Evolutionary conservation across 805 yeast species (phyloP), one percentile per base, ranked within the genome.

Genomic region (Cyberlindnera euphorbiiphila): DNA sequence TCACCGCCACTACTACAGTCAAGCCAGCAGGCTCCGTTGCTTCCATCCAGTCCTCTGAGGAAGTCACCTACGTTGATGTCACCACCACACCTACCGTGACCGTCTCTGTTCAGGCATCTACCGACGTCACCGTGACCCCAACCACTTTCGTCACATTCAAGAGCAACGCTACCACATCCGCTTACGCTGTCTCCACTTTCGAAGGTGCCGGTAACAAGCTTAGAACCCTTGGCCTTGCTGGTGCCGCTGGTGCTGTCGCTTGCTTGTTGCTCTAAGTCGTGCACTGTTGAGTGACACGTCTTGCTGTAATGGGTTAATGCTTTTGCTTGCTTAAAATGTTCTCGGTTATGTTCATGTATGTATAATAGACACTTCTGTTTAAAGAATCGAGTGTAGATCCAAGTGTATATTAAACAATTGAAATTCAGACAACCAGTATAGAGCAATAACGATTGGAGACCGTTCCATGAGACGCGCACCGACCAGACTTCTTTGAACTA

Each of bases 31-130:
- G 18, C 13, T 28, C 31, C 21, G 32, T 6, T 6, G 20, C 68
- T 37, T 68, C 61, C 33, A 64, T 72, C 39, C 60, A 57, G n/a
- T 66, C 76, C 25, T 64, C 68, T 42, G 68, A 45, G n/a, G 50
- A 47, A 37, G 39, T 51, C 46, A 51, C 71, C 45, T 67, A 72
- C 38, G 69, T 72, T 31, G 56, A 53, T 19, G 57, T 47, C 21
- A 59, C 61, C 34, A 55, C 62, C 18, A 64, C 69, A 13, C 64
- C 68, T 34, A 64, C 69, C 22, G 48, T 62, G 18, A 46, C 55
- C 10, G 29, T 43, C 25, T 67, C 77, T 25, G 63, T 64, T 36
- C 70, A 65, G 44, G 67, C 72, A 47, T 66, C 74, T 23, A 69
- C 74, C 24, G 52, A 49, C 26, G 49, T 56, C 38, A 58, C 61